These are phyloP conservation scores for Ophiostoma sp. DNA, from an alignment of 2,329 filamentous ascomycete species.

Conservation along the genomic window DNA sequence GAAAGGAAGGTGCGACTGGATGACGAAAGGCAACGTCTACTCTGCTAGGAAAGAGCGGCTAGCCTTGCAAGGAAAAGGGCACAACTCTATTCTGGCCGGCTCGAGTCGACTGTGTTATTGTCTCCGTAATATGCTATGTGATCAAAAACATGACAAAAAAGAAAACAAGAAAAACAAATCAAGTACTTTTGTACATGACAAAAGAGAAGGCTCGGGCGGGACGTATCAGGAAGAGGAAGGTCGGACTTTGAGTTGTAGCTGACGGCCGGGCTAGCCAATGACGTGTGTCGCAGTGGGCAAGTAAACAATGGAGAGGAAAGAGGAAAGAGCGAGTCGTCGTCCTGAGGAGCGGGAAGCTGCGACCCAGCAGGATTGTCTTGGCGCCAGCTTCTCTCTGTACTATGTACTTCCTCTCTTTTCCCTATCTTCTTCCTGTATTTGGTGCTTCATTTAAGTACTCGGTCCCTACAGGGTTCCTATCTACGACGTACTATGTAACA, in stretches of 20 bases:
- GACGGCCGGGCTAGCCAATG: slow-evolving; percentile 23
- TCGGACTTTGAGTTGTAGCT: neutral
- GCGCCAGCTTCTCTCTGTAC: neutral
- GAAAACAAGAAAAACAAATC: slow-evolving; percentile 17
- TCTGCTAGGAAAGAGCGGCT: slow-evolving; percentile 14
- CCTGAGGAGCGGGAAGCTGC: neutral
- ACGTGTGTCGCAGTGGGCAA: slow-evolving; percentile 19
- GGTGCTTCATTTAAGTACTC: neutral
- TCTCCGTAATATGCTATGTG: neutral
- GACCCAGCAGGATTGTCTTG: slow-evolving; percentile 7
- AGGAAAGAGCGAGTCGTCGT: neutral
- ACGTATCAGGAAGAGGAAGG: slow-evolving; percentile 1
- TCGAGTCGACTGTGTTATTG: neutral
- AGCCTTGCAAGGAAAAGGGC: slow-evolving; percentile 7
- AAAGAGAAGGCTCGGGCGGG: neutral
- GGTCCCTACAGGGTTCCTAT: no score
- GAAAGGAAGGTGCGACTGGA: slow-evolving; percentile 2
- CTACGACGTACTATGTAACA: no score
- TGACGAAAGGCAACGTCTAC: neutral
- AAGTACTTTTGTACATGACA: slow-evolving; percentile 16
- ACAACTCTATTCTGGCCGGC: neutral
- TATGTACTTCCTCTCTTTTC: neutral
- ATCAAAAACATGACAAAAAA: no score
- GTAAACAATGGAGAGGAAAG: slow-evolving; percentile 27
- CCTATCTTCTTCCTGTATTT: neutral